Base-by-base conservation (phyloP, 805 yeast species). In the Blastobotrys chiropterorum region DNA sequence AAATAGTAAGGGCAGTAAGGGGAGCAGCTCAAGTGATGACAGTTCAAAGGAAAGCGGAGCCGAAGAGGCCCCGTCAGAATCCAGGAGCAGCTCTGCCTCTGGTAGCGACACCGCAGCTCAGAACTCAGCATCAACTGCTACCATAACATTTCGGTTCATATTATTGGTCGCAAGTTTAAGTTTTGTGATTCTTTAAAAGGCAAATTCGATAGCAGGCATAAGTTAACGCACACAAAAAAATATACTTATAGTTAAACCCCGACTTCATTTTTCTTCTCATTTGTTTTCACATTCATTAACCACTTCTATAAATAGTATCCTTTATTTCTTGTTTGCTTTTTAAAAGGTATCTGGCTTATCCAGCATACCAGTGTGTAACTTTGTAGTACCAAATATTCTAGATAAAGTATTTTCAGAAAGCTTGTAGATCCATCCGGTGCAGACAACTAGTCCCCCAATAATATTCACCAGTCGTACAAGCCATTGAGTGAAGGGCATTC, bases 401-500 rank as follows among this genome's bases (percentile, higher is more conserved):
- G 46, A 43, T 17, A 48, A 16, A 19, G 46, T 21, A 38, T 17
- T 76, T 58, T 86, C 95, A 20, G 76, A 62, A 3, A 77, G 64
- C 58, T 77, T 75, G 66, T 79, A 86, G 2, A 75, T 41, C 82
- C 90, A 88, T 15, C 83, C 78, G 0, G 84, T 84, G 41, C 81
- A 70, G 20, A 89, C 81, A 52, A 86, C 72, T 13, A 89, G 68
- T 11, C 97, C 97, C 13, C 97, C 96, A 17, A 83, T 64, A 13
- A 92, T 84, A 2, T 96, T 90, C 5, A 85, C 84, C 47, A 90
- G 68, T 58, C 90, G 78, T 8, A 89, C 80, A 6, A 89, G 69
- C 67, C 92, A 92, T 60, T 84, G 87, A 42, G 81, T 64, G 64
- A 92, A 92, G 2, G 92, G 76, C 41, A 92, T 73, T 56, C 98